phyloP scores from a whole-genome alignment of 163 green algal species.

The Prototheca cutis region DNA sequence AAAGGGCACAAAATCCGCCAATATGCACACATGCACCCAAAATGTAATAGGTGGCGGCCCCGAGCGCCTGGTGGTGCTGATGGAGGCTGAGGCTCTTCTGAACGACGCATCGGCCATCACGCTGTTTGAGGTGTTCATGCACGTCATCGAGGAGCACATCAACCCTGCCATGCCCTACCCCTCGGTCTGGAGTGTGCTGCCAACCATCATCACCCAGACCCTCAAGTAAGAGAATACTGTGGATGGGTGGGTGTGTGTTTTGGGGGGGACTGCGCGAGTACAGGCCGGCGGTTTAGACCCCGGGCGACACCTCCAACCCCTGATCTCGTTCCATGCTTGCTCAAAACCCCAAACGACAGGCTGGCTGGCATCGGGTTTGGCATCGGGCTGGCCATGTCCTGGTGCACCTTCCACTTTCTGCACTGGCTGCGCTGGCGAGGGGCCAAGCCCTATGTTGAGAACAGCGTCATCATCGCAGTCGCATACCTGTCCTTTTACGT shows the following conservation, averaged over 20 bases:
- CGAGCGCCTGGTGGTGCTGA: slow-evolving; percentile 48
- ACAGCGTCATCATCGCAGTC: slow-evolving; percentile 51
- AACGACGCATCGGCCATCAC: slow-evolving; percentile 76
- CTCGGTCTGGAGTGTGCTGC: slow-evolving; percentile 15
- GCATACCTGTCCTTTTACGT: slow-evolving; percentile 73
- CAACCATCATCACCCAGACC: slow-evolving; percentile 22
- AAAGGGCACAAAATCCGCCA: too few relatives aligned
- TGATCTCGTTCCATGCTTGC: neutral
- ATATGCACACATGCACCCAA: too few relatives aligned
- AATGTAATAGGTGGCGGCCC: slow-evolving; percentile 55
- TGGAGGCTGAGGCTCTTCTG: slow-evolving; percentile 82
- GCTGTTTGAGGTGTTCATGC: slow-evolving; percentile 47
- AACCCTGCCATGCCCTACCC: slow-evolving; percentile 5
- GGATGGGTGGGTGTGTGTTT: neutral
- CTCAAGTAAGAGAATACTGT: slow-evolving; percentile 5
- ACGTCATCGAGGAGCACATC: slow-evolving; percentile 16
- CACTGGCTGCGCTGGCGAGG: slow-evolving; percentile 42
- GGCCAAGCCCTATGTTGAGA: slow-evolving; percentile 38
- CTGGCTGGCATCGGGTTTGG: slow-evolving; percentile 26
- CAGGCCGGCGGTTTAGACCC: neutral
- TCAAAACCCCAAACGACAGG: too few relatives aligned
- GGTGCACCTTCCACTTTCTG: slow-evolving; percentile 37
- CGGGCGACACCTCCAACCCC: neutral
- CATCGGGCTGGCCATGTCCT: slow-evolving; percentile 45
- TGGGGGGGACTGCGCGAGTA: too few relatives aligned